Conservation (phyloP, 1,284 basidiomycete genomes). For the Ustilago curta region DNA sequence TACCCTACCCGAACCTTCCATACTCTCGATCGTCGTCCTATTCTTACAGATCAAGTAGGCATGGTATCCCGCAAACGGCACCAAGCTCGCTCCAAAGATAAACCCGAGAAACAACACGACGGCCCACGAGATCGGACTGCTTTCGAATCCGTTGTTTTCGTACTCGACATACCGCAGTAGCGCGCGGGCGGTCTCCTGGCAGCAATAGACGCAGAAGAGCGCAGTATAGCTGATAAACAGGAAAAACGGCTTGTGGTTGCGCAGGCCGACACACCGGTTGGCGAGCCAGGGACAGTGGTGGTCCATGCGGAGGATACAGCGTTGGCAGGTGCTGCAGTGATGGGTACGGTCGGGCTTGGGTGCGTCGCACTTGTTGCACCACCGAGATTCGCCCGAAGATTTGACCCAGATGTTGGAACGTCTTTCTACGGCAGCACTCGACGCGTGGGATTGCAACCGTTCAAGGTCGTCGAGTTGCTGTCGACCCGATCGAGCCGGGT, state of each 20-base stretch:
- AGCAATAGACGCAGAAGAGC: slow-evolving; percentile 58
- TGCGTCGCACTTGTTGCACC: slow-evolving; percentile 61
- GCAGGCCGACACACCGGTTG: slow-evolving; percentile 72
- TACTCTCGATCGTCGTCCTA: slow-evolving; percentile 69
- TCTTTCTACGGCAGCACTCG: slow-evolving; percentile 6
- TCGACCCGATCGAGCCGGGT: slow-evolving; percentile 50
- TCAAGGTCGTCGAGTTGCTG: slow-evolving; percentile 49
- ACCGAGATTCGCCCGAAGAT: slow-evolving; percentile 57
- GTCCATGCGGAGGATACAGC: slow-evolving; percentile 63
- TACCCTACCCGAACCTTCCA: slow-evolving; percentile 66
- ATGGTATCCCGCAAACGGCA: slow-evolving; percentile 64
- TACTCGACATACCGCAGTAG: slow-evolving; percentile 45
- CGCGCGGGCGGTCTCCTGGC: slow-evolving; percentile 53
- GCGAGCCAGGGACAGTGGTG: slow-evolving; percentile 72
- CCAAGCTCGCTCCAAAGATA: slow-evolving; percentile 57
- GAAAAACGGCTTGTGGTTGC: slow-evolving; percentile 70
- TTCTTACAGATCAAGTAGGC: slow-evolving; percentile 67
- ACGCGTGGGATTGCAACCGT: slow-evolving; percentile 12
- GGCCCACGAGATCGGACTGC: slow-evolving; percentile 68
- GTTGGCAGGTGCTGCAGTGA: slow-evolving; percentile 64
- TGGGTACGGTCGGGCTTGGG: slow-evolving; percentile 65
- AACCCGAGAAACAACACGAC: slow-evolving; percentile 63
- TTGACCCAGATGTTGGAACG: slow-evolving; percentile 57
- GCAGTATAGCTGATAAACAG: slow-evolving; percentile 68
- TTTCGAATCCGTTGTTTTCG: slow-evolving; percentile 60